Base-by-base conservation (phyloP, 2,329 filamentous ascomycete genomes). In the Blastomyces parvus region DNA sequence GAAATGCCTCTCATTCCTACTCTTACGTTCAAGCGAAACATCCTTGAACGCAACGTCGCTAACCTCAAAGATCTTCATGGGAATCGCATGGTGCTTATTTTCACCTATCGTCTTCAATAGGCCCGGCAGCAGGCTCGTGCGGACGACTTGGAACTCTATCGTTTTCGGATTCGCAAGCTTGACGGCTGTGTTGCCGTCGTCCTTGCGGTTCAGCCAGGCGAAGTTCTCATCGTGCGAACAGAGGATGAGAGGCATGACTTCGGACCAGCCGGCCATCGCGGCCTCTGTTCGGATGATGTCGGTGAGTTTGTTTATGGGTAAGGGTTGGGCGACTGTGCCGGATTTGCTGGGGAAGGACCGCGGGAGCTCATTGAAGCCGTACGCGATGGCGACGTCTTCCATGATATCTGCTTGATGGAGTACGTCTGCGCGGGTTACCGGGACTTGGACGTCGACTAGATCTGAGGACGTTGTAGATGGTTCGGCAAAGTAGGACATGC, bases 191-290 rank as follows among this genome's bases (percentile, higher is more conserved):
- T 83, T 87, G 67, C 90, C 90, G 70, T 96, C 89, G 69, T 97
- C 92, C 72, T 87, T 86, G 72, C 91, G 88, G 79, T 96, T 96
- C 60, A 99, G 82, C 89, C 90, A 97, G 64, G 83, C 88, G 75
- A 97, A 99, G 80, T 99, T 99, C 82, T 99, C 94, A 72, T 97
- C 93, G 76, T 97, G 91, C 56, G 91, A 96, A 82, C 94, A 99
- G 62, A 99, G 85, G 69, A 96, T 97, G 36, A 99, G 83, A 33
- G 94, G 93, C 84, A 99, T 88, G 63, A 96, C 93, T 80, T 99
- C 94, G 62, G 86, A 88, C 94, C 94, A 99, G 64, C 94, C 94
- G 6, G 93, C 88, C 86, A 96, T 94, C 62, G 92, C 93, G 60
- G 89, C 85, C 76, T 99, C 94, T 62, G 87, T 80, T 62, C 94